Evolutionary conservation across 148 eudicot genomes (phyloP), one percentile per base, ranked within the genome.

Genomic region (Dianthus caryophyllus): DNA sequence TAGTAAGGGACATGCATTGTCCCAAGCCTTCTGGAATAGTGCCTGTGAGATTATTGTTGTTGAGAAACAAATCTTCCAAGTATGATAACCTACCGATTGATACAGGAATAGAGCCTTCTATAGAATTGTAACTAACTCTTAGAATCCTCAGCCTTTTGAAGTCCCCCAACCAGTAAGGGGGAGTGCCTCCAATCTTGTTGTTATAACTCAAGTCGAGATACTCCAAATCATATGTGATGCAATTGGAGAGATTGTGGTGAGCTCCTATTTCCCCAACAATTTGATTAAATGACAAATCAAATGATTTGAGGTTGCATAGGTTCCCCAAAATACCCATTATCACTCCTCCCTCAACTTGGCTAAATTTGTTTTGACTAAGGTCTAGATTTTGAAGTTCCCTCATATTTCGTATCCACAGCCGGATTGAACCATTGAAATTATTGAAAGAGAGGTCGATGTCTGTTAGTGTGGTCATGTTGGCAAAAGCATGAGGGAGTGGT

Each of bases 291-390:
- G 71, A 54, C 30, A 4, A 0, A 0, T 16, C 5, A 78, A 30
- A 1, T 13, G 0, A 13, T 26, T 10, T 61, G 61, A 64, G 31
- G 71, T 59, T 71, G 31, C 0, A 80, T 73, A 43, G 72, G 46
- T 11, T 12, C 50, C 21, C 84, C 76, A 20, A 76, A 68, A 72
- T 36, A 7, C 50, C 60, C 66, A 67, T 29, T 14, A 54, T 26
- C 36, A 36, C 4, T 22, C 78, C 78, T 24, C 65, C 78, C 50
- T 75, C 73, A 0, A 64, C 31, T n/a, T 36, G 48, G 14, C 39
- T 69, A 27, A 75, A 54, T 6, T 15, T 22, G 24, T 75, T 75
- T 9, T 2, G 5, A 5, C 31, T 7, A 49, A 75, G 70, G 53
- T 33, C 38, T 33, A 33, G 38, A 33, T 2, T 33, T 33, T 33